Evolutionary conservation across 768 basidiomycete species (phyloP), one percentile per base, ranked within the genome.

Genomic region (Sarcomyxa edulis): DNA sequence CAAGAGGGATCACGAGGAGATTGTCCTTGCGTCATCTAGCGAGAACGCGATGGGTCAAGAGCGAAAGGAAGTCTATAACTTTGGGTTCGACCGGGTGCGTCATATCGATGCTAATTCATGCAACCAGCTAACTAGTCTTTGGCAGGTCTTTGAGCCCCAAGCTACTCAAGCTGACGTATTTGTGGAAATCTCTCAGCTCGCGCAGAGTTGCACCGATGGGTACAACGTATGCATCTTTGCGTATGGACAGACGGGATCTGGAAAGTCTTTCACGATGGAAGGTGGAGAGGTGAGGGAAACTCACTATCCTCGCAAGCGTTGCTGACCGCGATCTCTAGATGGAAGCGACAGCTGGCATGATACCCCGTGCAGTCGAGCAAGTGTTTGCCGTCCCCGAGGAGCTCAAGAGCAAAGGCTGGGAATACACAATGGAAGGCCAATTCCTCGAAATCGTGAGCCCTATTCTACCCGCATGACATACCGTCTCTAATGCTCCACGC

Each of bases 191-290:
- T 88, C 85, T 1, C 81, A 87, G 59, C 70, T 96, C n/a, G 84
- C 88, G 6, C 91, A 95, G 61, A 90, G 86, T 54, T 91, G 90
- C 43, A 76, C 80, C 0, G 93, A 96, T 48, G 93, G 93, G 0
- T 94, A 92, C 64, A 94, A 96, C 45, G 90, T 94, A 8, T 95
- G 92, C 55, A 90, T 95, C 27, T 96, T 96, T 48, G 93, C 93
- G 0, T 95, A 96, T 55, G 93, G 93, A 12, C 93, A 95, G 60
- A 96, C 93, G 11, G 93, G 93, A 19, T 84, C 79, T 35, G 85
- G 84, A 4, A 86, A 86, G 54, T 90, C 86, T 2, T 94, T 83
- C 55, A 96, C 93, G 0, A 96, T 96, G 93, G 92, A 95, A 55
- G 93, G 93, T 41, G 92, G 89, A 2, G 52, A 66, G 10, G 89